phyloP scores from a whole-genome alignment of 495 filamentous ascomycete genomes.

The Penicillium bovifimosum region DNA sequence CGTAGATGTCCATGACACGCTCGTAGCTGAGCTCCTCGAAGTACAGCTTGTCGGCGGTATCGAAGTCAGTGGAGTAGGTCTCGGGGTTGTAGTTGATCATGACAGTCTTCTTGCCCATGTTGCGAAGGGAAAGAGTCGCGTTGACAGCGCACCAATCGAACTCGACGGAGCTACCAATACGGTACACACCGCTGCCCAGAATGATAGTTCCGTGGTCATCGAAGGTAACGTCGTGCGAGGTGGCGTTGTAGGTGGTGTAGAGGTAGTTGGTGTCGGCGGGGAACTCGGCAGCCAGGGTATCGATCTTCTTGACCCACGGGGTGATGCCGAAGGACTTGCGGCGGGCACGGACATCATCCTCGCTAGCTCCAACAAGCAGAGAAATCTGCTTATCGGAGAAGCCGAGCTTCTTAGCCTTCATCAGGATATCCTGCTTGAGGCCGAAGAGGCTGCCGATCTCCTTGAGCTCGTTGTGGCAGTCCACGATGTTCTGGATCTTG shows the following conservation, averaged over 20 bases:
- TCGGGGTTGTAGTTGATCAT: conserved; percentile 98
- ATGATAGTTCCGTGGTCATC: conserved; percentile 89
- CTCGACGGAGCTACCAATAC: conserved; percentile 95
- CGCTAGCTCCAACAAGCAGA: conserved; percentile 71
- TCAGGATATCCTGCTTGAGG: conserved; percentile 77
- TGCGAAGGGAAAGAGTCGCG: conserved; percentile 74
- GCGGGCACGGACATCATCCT: conserved; percentile 84
- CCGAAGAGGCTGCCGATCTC: conserved; percentile 81
- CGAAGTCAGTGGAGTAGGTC: conserved; percentile 85
- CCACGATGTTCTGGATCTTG: conserved; percentile 94
- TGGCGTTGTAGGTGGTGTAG: conserved; percentile 97
- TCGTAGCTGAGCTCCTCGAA: conserved; percentile 98
- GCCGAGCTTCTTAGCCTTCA: conserved; percentile 92
- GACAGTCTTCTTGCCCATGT: conserved; percentile 94
- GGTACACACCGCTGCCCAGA: conserved; percentile 90
- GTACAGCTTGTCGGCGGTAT: conserved; percentile 90
- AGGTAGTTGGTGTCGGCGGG: conserved; percentile 97
- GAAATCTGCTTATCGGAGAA: conserved; percentile 97
- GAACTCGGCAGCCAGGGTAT: conserved; percentile 95
- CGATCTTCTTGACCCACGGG: conserved; percentile 95
- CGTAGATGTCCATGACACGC: conserved; percentile 97
- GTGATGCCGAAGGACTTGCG: conserved; percentile 79
- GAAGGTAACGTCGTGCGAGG: conserved; percentile 91
- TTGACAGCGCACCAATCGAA: conserved; percentile 99
- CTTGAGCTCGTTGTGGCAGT: conserved; percentile 81